Base-by-base conservation (phyloP, 306 rosid genomes). In the Canavalia ensiformis region DNA sequence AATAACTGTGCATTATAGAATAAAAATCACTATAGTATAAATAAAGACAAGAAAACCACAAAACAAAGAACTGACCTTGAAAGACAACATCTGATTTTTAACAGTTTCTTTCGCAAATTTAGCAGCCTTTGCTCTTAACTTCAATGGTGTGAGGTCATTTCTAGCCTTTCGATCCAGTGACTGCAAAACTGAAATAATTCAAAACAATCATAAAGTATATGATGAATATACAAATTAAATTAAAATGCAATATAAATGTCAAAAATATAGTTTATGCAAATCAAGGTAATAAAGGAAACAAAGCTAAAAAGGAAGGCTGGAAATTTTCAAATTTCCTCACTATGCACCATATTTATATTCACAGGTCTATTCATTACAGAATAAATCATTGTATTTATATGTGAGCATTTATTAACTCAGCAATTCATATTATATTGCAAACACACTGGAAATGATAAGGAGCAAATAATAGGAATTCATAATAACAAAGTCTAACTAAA, bases 41-140 rank as follows among this genome's bases (percentile, higher is more conserved):
- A 57, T 44, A 56, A 56, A 57, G 66, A 8, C 35, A 45, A 46
- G 50, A 29, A 74, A 80, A 52, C 68, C 77, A 75, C 42, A 80
- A 52, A 75, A 79, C 11, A 73, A 72, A 10, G 67, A 77, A 62
- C 45, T 82, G 63, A 92, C 98, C 97, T 96, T 93, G 87, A 96
- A 96, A 72, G 99, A 93, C 80, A 90, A 85, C 98, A 96, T 96
- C 87, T 96, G 98, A 81, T 70, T 83, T 86, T 90, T 90, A 74
- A 93, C 97, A 12, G 99, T 92, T 78, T 87, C 89, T 88, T 92
- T 96, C 86, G 99, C 98, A 88, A 96, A 96, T 70, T 93, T 96
- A 49, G 98, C 90, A 28, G 98, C 99, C 89, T 93, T 96, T 67
- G 95, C 92, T 87, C 99, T 88, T 90, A 96, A 85, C 79, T 92